Evolutionary conservation across 148 eudicot species (phyloP).

Genomic region (Limonium bicolor): DNA sequence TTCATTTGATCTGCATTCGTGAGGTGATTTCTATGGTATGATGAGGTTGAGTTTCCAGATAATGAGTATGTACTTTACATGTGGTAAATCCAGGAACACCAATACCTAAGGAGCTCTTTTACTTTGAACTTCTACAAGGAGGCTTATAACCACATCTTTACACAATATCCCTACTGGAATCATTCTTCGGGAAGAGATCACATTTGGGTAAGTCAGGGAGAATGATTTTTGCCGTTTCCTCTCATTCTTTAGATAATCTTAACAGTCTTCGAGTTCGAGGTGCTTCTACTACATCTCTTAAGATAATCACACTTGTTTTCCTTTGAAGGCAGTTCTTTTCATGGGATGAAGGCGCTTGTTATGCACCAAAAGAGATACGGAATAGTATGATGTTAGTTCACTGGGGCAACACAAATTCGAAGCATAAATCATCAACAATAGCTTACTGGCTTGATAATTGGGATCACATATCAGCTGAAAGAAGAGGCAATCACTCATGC

Average conservation of each 20-base stretch:
- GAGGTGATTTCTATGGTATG: too few relatives aligned
- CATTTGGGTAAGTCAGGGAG: conserved; percentile 42
- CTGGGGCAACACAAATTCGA: conserved; percentile 95
- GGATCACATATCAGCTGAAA: conserved; percentile 49
- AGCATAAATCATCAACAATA: conserved; percentile 85
- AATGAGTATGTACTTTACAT: too few relatives aligned
- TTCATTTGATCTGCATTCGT: too few relatives aligned
- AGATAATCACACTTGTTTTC: too few relatives aligned
- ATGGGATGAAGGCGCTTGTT: conserved; percentile 99
- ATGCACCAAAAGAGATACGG: conserved; percentile 99
- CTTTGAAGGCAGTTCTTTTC: conserved; percentile 73
- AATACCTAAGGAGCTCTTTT: conserved; percentile 67
- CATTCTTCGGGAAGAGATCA: conserved; percentile 87
- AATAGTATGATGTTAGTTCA: conserved; percentile 98
- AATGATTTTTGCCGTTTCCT: neutral
- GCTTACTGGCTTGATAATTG: conserved; percentile 90
- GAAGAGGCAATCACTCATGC: conserved; percentile 86
- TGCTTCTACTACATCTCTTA: too few relatives aligned
- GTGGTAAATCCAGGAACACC: too few relatives aligned
- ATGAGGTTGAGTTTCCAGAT: too few relatives aligned
- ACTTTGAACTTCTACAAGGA: conserved; percentile 65
- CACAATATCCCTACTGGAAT: conserved; percentile 83
- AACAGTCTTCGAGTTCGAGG: too few relatives aligned
- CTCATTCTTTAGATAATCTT: neutral
- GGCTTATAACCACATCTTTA: conserved; percentile 62